A percentile compares a stretch with the other conserved stretches of the same genome.
Conservation (phyloP, 2,329 filamentous ascomycete species). For the Fusarium compactum region DNA sequence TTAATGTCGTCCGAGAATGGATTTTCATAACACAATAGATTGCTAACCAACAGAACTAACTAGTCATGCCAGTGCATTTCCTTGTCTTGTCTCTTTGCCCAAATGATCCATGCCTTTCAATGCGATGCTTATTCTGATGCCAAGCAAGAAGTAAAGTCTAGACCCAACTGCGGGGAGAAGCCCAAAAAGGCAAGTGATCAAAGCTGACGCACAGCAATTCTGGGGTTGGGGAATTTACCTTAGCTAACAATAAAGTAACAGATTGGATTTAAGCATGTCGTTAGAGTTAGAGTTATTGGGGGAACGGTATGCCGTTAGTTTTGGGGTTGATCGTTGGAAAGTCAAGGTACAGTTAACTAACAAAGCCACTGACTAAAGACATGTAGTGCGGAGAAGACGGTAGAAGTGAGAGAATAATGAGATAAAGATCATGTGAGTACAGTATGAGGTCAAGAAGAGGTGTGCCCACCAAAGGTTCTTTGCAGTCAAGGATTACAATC, state of each 20-base stretch:
- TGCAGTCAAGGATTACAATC: not conserved
- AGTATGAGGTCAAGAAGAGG: not conserved
- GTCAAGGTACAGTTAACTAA: not conserved
- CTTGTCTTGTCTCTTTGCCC: not conserved
- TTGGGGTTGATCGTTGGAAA: not conserved
- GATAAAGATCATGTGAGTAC: constrained; percentile 39
- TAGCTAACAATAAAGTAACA: constrained; percentile 44
- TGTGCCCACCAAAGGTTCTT: constrained; percentile 14
- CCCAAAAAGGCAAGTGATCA: constrained; percentile 19
- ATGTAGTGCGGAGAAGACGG: constrained; percentile 20
- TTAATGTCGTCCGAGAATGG: constrained; percentile 12
- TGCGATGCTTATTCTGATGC: constrained; percentile 10
- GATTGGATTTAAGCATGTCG: constrained; percentile 32
- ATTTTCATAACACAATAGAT: constrained; percentile 16
- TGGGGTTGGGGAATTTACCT: constrained; percentile 31
- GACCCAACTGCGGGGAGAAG: constrained; percentile 20
- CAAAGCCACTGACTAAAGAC: constrained; percentile 26
- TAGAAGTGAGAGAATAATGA: constrained; percentile 1
- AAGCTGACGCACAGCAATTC: not conserved
- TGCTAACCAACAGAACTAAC: not conserved
- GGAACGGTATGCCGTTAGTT: constrained; percentile 9
- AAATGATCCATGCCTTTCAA: not conserved
- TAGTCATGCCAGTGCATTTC: constrained; percentile 9
- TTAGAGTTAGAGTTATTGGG: constrained; percentile 14
- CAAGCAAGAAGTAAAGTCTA: constrained; percentile 14